Percentiles rank a stretch among this genome's conserved stretches.
phyloP scores from a whole-genome alignment of 2,329 filamentous ascomycete genomes.

The Alternaria sp. region DNA sequence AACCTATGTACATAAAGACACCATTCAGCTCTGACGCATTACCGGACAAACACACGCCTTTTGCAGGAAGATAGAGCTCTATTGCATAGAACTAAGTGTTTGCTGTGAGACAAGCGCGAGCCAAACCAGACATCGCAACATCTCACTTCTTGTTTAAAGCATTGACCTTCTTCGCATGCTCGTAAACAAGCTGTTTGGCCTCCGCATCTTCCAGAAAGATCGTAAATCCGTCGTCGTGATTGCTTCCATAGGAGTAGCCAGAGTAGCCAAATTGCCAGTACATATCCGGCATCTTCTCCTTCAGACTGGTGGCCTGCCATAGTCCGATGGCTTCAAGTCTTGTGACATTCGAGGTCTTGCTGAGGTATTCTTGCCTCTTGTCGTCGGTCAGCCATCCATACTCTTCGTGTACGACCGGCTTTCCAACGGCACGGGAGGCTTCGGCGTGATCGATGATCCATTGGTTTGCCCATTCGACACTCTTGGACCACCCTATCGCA shows the following conservation, averaged over 20 bases:
- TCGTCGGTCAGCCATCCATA: conserved; percentile 62
- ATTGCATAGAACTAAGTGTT: not conserved
- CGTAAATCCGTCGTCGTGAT: conserved; percentile 64
- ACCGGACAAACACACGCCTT: not conserved
- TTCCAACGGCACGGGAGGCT: conserved; percentile 51
- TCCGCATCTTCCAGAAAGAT: conserved; percentile 57
- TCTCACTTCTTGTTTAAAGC: not conserved
- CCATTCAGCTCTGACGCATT: not conserved
- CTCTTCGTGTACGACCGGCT: conserved; percentile 64
- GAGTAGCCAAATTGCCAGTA: conserved; percentile 64
- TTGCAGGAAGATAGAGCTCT: not conserved
- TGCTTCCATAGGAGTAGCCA: conserved; percentile 60
- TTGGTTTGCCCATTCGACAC: conserved; percentile 58
- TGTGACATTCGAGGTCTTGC: conserved; percentile 53
- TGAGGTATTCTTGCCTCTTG: conserved; percentile 55
- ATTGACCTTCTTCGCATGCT: conserved; percentile 1
- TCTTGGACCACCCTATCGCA: conserved; percentile 39
- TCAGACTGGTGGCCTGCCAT: conserved; percentile 59
- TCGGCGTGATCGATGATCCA: conserved; percentile 63
- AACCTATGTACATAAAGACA: not conserved
- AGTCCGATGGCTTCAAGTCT: conserved; percentile 54
- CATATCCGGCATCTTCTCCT: conserved; percentile 60
- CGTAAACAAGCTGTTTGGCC: not conserved
- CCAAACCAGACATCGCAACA: not conserved
- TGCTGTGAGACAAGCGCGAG: not conserved